Percentiles rank a stretch among this genome's conserved stretches.
These are phyloP conservation scores for Vitis rotundifolia DNA, from an alignment of 164 flowering plant species.

Conservation along the genomic window DNA sequence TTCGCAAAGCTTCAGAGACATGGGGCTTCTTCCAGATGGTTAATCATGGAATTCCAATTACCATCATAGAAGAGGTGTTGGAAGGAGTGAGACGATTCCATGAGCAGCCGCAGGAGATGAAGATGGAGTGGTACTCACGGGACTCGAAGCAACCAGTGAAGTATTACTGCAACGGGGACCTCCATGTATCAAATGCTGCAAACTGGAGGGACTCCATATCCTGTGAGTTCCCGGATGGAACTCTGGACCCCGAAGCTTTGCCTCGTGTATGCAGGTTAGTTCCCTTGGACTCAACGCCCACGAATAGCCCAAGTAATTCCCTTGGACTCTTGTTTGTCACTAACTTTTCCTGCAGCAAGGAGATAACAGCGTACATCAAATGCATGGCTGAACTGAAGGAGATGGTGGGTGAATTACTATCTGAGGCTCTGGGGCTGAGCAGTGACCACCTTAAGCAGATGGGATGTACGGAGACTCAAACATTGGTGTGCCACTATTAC, in stretches of 20 bases:
- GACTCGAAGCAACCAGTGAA: slow-evolving; percentile 14
- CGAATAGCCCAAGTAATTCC: too few species aligned
- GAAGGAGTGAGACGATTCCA: slow-evolving; percentile 26
- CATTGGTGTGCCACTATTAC: slow-evolving; percentile 19
- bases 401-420: slow-evolving; percentile 20
- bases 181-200: slow-evolving; percentile 24
- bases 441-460: slow-evolving; percentile 20
- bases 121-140: slow-evolving; percentile 26
- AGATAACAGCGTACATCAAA: background rate
- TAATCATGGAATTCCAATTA: slow-evolving; percentile 34
- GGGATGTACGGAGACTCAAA: slow-evolving; percentile 18
- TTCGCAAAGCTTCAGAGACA: slow-evolving; percentile 23
- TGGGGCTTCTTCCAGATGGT: slow-evolving; percentile 44
- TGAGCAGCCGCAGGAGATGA: slow-evolving; percentile 33
- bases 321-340: too few species aligned
- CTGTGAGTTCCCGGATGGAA: slow-evolving; percentile 21
- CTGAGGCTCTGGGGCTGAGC: slow-evolving; percentile 39
- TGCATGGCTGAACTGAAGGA: slow-evolving; percentile 16
- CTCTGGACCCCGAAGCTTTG: slow-evolving; percentile 15
- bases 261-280: slow-evolving; percentile 18
- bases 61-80: slow-evolving; percentile 21
- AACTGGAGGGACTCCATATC: slow-evolving; percentile 32
- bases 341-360: background rate
- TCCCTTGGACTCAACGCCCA: too few species aligned
- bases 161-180: slow-evolving; percentile 28